A percentile compares a stretch with the other conserved stretches of the same genome.
Evolutionary conservation across 2,329 filamentous ascomycete species (phyloP).

Genomic region (Xylariales sp.): DNA sequence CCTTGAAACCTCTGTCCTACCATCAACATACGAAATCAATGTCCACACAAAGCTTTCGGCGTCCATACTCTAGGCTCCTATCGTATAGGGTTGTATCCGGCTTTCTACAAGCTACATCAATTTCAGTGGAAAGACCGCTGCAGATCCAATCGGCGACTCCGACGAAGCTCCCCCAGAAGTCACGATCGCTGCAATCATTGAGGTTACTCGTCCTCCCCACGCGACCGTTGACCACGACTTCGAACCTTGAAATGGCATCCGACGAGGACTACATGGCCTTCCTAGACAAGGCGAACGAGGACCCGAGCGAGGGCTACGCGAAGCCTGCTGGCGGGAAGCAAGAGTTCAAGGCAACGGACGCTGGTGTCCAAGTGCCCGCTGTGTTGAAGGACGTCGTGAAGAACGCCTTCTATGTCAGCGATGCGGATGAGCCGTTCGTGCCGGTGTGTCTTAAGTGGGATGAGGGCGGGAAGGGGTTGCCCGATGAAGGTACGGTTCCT

Average conservation of each 20-base stretch:
- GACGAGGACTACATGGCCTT: conserved; percentile 84
- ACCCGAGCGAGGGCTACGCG: conserved; percentile 58
- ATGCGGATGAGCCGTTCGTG: conserved; percentile 82
- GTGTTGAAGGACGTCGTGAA: conserved; percentile 46
- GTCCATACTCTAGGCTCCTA: neutral
- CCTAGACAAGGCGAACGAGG: conserved; percentile 79
- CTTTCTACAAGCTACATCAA: too few relatives aligned
- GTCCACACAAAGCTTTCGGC: neutral
- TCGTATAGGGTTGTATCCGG: neutral
- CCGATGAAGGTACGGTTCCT: conserved; percentile 61
- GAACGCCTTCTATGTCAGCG: conserved; percentile 68
- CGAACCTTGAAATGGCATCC: conserved; percentile 53
- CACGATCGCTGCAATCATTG: too few relatives aligned
- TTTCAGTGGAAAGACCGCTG: too few relatives aligned
- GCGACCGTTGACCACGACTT: conserved; percentile 15
- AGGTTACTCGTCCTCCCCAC: too few relatives aligned
- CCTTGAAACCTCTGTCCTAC: neutral
- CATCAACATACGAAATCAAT: neutral
- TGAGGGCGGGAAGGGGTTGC: conserved; percentile 46
- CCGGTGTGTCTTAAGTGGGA: conserved; percentile 64
- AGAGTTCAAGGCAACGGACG: conserved; percentile 49
- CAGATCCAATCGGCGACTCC: too few relatives aligned
- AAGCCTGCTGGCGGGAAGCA: conserved; percentile 26
- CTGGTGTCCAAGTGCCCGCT: conserved; percentile 55
- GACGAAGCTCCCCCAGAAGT: too few relatives aligned